A percentile compares a stretch with the other conserved stretches of the same genome.
phyloP scores from a whole-genome alignment of 2,329 filamentous ascomycete species.

The Leptographium flavum region DNA sequence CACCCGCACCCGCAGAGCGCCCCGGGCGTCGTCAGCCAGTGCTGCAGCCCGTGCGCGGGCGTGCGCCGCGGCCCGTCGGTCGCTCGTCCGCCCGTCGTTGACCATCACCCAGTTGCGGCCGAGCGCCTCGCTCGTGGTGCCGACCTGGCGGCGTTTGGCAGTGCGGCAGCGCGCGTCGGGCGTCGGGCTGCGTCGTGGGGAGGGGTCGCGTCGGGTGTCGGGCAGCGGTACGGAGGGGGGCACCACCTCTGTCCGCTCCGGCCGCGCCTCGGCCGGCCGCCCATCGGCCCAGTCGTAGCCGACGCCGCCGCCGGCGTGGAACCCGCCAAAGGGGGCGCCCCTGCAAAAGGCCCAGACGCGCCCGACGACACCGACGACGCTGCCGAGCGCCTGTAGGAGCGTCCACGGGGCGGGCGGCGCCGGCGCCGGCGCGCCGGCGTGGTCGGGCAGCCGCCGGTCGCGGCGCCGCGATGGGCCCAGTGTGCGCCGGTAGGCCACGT shows the following conservation, averaged over 20 bases:
- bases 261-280: background rate
- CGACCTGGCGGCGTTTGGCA: slow-evolving; percentile 40
- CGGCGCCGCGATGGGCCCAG: slow-evolving; percentile 29
- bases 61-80: background rate
- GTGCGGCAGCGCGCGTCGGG: slow-evolving; percentile 26
- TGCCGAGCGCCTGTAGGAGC: slow-evolving; percentile 48
- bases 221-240: too few species aligned
- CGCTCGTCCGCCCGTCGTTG: slow-evolving; percentile 18
- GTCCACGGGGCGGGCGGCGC: slow-evolving; percentile 13
- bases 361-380: slow-evolving; percentile 57
- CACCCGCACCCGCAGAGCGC: slow-evolving; percentile 24
- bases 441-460: too few species aligned
- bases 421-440: too few species aligned
- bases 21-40: too few species aligned
- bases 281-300: slow-evolving; percentile 38
- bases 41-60: slow-evolving; percentile 7
- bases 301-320: slow-evolving; percentile 70
- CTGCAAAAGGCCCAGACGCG: slow-evolving; percentile 80
- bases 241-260: background rate
- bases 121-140: slow-evolving; percentile 38
- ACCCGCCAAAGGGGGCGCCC: slow-evolving; percentile 60
- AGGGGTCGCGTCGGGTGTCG: too few species aligned
- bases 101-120: slow-evolving; percentile 61
- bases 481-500: slow-evolving; percentile 38
- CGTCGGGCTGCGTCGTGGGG: background rate